Percentiles rank a stretch among this genome's conserved stretches.
Conservation (phyloP, 176 grass and related monocot genomes). For the Microstegium vimineum region DNA sequence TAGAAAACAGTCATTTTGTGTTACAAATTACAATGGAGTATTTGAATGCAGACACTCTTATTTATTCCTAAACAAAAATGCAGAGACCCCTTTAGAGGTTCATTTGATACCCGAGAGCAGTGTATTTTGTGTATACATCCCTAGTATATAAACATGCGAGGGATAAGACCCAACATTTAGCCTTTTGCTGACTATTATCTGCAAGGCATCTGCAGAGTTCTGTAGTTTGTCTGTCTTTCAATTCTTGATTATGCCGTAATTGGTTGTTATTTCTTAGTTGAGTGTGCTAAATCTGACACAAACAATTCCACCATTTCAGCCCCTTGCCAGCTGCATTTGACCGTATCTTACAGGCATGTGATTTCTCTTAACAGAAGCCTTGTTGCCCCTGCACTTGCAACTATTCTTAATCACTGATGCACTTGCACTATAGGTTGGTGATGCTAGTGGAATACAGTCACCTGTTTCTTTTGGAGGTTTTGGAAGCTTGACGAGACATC, state of each 20-base stretch:
- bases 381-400: not conserved
- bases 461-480: slow-evolving; percentile 99
- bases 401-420: slow-evolving; percentile 1
- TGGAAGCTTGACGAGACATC: slow-evolving; percentile 86
- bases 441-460: slow-evolving; percentile 97
- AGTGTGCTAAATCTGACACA: slow-evolving; percentile 20
- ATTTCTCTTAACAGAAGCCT: slow-evolving; percentile 1
- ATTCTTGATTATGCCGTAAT: not conserved
- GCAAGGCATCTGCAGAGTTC: not conserved
- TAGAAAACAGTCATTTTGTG: not conserved
- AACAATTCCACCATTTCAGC: slow-evolving; percentile 43
- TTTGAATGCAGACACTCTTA: not conserved
- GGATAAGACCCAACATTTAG: not conserved
- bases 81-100: not conserved
- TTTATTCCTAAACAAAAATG: not conserved
- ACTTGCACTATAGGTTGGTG: slow-evolving; percentile 64
- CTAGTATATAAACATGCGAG: not conserved
- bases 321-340: slow-evolving; percentile 87
- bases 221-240: not conserved
- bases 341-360: slow-evolving; percentile 75
- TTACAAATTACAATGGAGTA: not conserved
- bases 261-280: not conserved
- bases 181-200: slow-evolving; percentile 1
- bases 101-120: not conserved
- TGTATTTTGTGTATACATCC: slow-evolving; percentile 4